Evolutionary conservation across 805 yeast species (phyloP).

Genomic region (Candida quercuum): DNA sequence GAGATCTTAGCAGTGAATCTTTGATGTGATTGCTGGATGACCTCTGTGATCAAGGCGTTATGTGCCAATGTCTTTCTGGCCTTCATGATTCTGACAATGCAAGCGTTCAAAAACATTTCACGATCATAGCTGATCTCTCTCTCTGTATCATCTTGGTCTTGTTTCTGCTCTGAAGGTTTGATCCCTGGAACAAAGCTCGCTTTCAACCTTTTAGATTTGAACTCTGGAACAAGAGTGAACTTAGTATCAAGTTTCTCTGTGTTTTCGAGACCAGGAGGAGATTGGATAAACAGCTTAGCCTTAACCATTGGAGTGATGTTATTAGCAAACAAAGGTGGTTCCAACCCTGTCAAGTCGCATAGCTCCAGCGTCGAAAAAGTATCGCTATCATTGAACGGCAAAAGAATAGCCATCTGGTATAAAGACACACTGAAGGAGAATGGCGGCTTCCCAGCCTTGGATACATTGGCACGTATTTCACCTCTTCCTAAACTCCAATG

Average conservation of each 20-base stretch:
- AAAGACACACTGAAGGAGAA: constrained; percentile 76
- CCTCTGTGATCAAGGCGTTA: constrained; percentile 78
- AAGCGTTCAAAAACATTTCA: constrained; percentile 80
- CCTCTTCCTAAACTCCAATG: constrained; percentile 92
- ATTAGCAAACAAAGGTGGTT: constrained; percentile 61
- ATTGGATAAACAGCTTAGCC: constrained; percentile 65
- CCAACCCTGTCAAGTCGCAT: constrained; percentile 60
- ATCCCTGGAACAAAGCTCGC: constrained; percentile 70
- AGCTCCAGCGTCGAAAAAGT: constrained; percentile 57
- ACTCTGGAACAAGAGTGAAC: constrained; percentile 72
- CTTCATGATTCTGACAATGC: constrained; percentile 95
- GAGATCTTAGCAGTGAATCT: constrained; percentile 83
- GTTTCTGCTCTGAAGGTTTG: constrained; percentile 48
- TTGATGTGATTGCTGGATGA: constrained; percentile 72
- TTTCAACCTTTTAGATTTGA: constrained; percentile 76
- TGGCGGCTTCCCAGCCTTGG: constrained; percentile 77
- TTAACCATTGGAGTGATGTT: constrained; percentile 76
- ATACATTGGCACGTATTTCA: constrained; percentile 81
- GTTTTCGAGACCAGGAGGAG: constrained; percentile 56
- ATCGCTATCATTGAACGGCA: constrained; percentile 73
- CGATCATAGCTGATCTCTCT: constrained; percentile 84
- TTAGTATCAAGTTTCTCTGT: constrained; percentile 47
- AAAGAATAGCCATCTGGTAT: constrained; percentile 80
- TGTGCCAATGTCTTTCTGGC: constrained; percentile 79
- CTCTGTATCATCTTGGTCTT: constrained; percentile 68